Evolutionary conservation across 352 stramenopile genomes (phyloP).

Genomic region (Thraustotheca clavata): DNA sequence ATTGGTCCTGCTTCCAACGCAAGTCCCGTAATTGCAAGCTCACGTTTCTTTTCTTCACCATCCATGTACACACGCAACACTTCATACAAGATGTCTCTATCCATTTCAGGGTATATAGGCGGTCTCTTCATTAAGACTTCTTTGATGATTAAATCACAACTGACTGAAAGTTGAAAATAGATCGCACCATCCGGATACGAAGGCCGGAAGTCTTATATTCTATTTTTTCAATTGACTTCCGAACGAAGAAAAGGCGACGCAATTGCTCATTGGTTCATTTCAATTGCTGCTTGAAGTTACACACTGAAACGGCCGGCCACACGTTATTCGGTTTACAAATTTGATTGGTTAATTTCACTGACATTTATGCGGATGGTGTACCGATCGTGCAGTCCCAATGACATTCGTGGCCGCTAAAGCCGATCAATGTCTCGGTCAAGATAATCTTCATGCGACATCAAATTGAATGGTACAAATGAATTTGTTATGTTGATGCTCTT

Average conservation of each 20-base stretch:
- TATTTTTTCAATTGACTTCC: slow-evolving; percentile 15
- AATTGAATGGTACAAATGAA: too few relatives aligned
- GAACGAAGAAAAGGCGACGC: slow-evolving; percentile 8
- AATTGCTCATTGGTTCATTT: not conserved
- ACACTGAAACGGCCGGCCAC: not conserved
- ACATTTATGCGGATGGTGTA: too few relatives aligned
- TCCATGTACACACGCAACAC: slow-evolving; percentile 20
- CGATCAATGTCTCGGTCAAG: too few relatives aligned
- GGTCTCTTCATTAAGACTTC: not conserved
- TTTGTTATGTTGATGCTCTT: too few relatives aligned
- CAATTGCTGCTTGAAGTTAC: slow-evolving; percentile 13
- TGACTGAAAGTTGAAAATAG: slow-evolving; percentile 11
- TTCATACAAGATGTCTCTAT: slow-evolving; percentile 16
- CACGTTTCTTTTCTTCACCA: slow-evolving; percentile 17
- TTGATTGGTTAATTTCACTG: not conserved
- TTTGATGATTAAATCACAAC: not conserved
- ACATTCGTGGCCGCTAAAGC: too few relatives aligned
- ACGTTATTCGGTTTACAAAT: not conserved
- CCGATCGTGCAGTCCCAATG: too few relatives aligned
- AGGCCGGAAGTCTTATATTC: not conserved
- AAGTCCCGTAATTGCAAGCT: slow-evolving; percentile 7
- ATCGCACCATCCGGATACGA: slow-evolving; percentile 8
- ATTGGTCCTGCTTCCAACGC: slow-evolving; percentile 4
- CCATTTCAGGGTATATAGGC: slow-evolving; percentile 9
- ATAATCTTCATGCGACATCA: too few relatives aligned